Evolutionary conservation across 192 early-diverging fungal genomes (phyloP).

Genomic region (Ambispora gerdemannii): DNA sequence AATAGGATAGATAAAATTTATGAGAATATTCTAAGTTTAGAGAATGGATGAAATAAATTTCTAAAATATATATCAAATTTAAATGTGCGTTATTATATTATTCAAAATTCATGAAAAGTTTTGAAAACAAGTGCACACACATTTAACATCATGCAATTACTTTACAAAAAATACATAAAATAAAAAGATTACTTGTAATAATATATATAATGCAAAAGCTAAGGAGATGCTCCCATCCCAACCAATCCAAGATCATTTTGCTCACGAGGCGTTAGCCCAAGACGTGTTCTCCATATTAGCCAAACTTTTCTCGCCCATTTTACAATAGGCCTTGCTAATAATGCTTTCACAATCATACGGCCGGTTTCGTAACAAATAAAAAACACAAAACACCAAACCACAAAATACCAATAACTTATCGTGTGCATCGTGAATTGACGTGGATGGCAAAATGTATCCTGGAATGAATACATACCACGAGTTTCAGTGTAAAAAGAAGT

Average conservation of each 20-base stretch:
- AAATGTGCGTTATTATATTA: no score
- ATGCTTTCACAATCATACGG: neutral
- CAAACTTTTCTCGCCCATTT: neutral
- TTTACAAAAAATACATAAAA: no score
- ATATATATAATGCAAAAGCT: neutral
- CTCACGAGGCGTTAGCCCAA: neutral
- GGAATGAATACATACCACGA: constrained; percentile 70
- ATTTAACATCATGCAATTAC: no score
- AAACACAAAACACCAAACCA: constrained; percentile 37
- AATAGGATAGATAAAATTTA: no score
- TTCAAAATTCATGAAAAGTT: no score
- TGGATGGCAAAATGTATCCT: constrained; percentile 62
- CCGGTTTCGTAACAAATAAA: constrained; percentile 4
- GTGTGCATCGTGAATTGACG: constrained; percentile 44
- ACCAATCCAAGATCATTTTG: neutral
- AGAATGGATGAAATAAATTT: no score
- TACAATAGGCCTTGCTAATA: neutral
- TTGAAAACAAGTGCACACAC: no score
- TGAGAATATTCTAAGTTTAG: no score
- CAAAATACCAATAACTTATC: constrained; percentile 45
- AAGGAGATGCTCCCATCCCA: neutral
- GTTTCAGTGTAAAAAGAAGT: constrained; percentile 55
- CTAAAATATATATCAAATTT: no score
- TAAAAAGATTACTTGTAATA: no score
- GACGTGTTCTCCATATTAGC: neutral